A percentile compares a stretch with the other conserved stretches of the same genome.
Conservation (phyloP, 2,329 filamentous ascomycete species). For the Xylaria hypoxylon region DNA sequence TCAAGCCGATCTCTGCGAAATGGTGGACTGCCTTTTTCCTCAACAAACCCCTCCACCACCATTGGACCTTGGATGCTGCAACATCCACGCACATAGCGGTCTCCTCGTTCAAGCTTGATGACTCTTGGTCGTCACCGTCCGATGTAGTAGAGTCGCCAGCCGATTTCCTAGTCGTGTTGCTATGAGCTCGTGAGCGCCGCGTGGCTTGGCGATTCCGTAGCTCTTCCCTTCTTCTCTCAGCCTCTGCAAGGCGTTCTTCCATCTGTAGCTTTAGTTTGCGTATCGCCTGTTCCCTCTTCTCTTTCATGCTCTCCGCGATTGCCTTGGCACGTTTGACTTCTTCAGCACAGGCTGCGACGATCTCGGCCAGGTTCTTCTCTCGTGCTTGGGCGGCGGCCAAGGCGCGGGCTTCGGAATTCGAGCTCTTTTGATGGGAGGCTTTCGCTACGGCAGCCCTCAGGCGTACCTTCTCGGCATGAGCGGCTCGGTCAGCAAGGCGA, state of each 20-base stretch:
- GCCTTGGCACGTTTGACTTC: constrained; percentile 86
- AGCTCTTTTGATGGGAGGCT: constrained; percentile 72
- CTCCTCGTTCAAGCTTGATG: constrained; percentile 64
- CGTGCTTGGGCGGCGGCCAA: constrained; percentile 81
- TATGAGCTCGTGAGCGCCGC: constrained; percentile 66
- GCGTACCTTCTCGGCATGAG: constrained; percentile 85
- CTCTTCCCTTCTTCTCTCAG: constrained; percentile 76
- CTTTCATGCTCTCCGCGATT: constrained; percentile 84
- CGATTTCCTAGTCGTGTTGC: constrained; percentile 56
- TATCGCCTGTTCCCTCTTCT: constrained; percentile 80
- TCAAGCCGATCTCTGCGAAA: constrained; percentile 75
- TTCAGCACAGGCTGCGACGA: constrained; percentile 82
- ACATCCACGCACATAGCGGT: constrained; percentile 66
- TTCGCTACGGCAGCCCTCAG: constrained; percentile 80
- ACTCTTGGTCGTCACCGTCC: constrained; percentile 62
- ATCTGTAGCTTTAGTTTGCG: constrained; percentile 77
- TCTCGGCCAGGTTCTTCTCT: constrained; percentile 84
- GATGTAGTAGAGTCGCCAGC: constrained; percentile 54
- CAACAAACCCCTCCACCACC: constrained; percentile 73
- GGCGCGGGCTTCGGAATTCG: constrained; percentile 79
- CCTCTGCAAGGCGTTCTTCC: constrained; percentile 83
- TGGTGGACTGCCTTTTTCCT: constrained; percentile 71
- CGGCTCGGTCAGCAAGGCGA: constrained; percentile 80
- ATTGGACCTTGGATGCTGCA: constrained; percentile 75
- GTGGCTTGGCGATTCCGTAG: constrained; percentile 66